Conservation (phyloP, 139 green algal species). For the Diplosphaera chodatii region DNA sequence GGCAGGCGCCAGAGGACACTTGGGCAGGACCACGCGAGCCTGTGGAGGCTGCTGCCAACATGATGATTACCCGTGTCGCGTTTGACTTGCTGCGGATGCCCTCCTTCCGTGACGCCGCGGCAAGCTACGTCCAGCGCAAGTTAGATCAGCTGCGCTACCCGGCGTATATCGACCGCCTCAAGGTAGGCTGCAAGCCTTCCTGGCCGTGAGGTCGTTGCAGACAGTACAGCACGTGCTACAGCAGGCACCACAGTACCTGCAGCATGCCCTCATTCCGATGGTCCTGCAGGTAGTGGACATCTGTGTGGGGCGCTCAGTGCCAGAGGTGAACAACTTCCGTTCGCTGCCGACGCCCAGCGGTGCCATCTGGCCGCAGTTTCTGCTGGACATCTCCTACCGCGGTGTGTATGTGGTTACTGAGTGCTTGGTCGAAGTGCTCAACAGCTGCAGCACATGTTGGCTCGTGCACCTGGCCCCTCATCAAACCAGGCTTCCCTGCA, state of each 20-base stretch:
- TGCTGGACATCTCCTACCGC: constrained; percentile 43
- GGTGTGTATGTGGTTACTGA: constrained; percentile 5
- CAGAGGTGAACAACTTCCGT: constrained; percentile 25
- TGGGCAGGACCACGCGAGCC: constrained; percentile 3
- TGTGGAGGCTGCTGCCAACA: constrained; percentile 35
- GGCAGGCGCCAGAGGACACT: not conserved
- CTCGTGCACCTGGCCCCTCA: too few relatives aligned
- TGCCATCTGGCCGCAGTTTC: constrained; percentile 37
- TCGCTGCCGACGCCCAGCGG: constrained; percentile 25
- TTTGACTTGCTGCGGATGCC: constrained; percentile 46
- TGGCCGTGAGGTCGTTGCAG: too few relatives aligned
- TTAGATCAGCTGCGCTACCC: constrained; percentile 34
- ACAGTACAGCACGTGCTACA: too few relatives aligned
- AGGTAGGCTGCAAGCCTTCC: too few relatives aligned
- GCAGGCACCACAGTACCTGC: not conserved
- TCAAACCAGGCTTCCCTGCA: too few relatives aligned
- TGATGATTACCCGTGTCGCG: constrained; percentile 22
- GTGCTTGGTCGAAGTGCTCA: too few relatives aligned
- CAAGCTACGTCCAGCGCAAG: constrained; percentile 31
- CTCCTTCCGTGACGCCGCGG: constrained; percentile 21
- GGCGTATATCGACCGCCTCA: constrained; percentile 33
- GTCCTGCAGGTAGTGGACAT: constrained; percentile 32
- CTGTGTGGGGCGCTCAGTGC: constrained; percentile 29
- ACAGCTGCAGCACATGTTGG: too few relatives aligned
- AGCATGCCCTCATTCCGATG: too few relatives aligned